phyloP scores from a whole-genome alignment of 352 stramenopile genomes.

The Blastocystis sp. region DNA sequence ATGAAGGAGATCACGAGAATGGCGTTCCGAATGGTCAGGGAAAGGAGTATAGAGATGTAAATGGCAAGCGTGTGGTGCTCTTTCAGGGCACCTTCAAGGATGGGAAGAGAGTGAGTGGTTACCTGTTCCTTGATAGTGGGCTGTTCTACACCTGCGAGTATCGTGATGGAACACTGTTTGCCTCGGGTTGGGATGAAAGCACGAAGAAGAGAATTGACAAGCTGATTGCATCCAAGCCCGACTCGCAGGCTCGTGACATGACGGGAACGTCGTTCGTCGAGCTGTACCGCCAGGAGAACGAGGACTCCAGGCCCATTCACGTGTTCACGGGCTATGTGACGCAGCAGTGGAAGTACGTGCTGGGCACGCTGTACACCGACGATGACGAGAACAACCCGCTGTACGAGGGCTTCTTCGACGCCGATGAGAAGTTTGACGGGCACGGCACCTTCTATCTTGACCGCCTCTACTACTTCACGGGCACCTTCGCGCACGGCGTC shows the following conservation, averaged over 20 bases:
- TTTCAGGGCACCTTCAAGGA: background rate
- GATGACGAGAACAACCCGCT: background rate
- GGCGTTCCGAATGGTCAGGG: background rate
- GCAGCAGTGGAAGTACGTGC: too few relatives aligned
- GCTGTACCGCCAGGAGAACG: too few relatives aligned
- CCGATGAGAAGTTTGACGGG: background rate
- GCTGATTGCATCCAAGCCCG: too few relatives aligned
- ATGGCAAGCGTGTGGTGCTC: background rate
- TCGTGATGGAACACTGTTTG: background rate
- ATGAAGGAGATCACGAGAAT: background rate
- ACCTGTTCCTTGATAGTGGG: background rate
- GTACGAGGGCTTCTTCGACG: background rate
- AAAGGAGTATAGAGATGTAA: background rate
- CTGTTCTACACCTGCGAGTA: background rate
- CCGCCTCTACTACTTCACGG: background rate
- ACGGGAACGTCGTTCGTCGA: too few relatives aligned
- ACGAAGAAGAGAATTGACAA: too few relatives aligned
- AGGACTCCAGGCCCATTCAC: background rate
- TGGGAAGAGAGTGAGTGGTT: background rate
- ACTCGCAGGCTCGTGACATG: too few relatives aligned
- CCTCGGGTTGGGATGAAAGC: too few relatives aligned
- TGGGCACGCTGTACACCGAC: background rate
- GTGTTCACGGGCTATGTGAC: constrained; percentile 13
- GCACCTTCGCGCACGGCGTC: constrained; percentile 1
- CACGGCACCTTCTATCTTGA: background rate